Conservation (phyloP, 2,329 filamentous ascomycete genomes). For the Fusarium sp. region DNA sequence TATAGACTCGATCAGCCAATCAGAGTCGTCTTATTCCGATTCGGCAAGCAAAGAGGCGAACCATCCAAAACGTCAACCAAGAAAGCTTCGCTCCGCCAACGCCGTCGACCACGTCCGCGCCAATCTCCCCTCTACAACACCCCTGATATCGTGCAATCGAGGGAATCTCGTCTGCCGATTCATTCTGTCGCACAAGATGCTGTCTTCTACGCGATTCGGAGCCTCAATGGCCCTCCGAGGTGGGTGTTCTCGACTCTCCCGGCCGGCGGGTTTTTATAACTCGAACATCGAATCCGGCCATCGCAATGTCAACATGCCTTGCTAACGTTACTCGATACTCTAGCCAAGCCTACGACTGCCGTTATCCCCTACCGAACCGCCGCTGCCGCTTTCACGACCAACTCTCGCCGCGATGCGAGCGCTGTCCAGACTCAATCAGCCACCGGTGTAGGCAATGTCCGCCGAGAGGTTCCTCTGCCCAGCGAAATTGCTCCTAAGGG, state of each 20-base stretch:
- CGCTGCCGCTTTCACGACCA: slow-evolving; percentile 73
- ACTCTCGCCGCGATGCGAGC: slow-evolving; percentile 72
- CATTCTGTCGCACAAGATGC: slow-evolving; percentile 53
- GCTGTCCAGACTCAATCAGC: slow-evolving; percentile 65
- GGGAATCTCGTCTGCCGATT: slow-evolving; percentile 34
- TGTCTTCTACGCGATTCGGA: slow-evolving; percentile 62
- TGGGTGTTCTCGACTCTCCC: slow-evolving; percentile 47
- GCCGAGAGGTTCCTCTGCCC: slow-evolving; percentile 79
- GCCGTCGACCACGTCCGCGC: slow-evolving; percentile 25
- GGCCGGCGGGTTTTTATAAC: slow-evolving; percentile 41
- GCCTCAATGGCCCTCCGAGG: slow-evolving; percentile 65
- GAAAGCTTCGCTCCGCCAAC: slow-evolving; percentile 35
- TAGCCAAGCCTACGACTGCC: slow-evolving; percentile 74
- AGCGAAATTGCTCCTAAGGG: slow-evolving; percentile 85
- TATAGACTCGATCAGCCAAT: slow-evolving; percentile 42
- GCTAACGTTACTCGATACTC: slow-evolving; percentile 12
- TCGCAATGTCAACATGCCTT: slow-evolving; percentile 14
- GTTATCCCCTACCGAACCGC: slow-evolving; percentile 73
- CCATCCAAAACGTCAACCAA: slow-evolving; percentile 48
- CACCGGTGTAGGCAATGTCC: slow-evolving; percentile 65
- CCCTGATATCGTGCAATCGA: slow-evolving; percentile 36
- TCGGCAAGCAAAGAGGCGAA: slow-evolving; percentile 48
- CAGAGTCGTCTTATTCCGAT: slow-evolving; percentile 47
- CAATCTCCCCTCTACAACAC: slow-evolving; percentile 29
- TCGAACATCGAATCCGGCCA: slow-evolving; percentile 15